phyloP scores from a whole-genome alignment of 495 filamentous ascomycete genomes.

The Penicillium pancosmium region DNA sequence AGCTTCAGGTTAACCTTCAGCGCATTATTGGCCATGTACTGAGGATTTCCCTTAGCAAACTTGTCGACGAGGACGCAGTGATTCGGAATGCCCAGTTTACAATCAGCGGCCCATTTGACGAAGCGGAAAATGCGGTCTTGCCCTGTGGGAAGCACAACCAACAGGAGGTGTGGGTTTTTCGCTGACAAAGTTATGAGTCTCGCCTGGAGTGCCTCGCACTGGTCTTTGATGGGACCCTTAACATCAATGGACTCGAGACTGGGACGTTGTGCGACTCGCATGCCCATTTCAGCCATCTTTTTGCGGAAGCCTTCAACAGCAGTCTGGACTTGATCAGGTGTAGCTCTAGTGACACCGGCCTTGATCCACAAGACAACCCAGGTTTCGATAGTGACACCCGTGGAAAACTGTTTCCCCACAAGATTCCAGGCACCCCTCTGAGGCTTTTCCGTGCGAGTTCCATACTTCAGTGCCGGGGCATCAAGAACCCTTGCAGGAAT shows the following conservation, averaged over 20 bases:
- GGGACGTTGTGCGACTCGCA: background rate
- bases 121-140: conserved; percentile 57
- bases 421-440: conserved; percentile 25
- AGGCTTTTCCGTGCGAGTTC: background rate
- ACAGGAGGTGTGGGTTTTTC: conserved; percentile 26
- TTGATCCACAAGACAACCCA: conserved; percentile 11
- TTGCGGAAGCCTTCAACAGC: background rate
- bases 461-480: conserved; percentile 22
- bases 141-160: conserved; percentile 58
- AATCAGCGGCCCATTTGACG: conserved; percentile 68
- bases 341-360: background rate
- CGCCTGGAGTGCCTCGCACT: background rate
- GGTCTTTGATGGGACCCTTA: background rate
- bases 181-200: background rate
- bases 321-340: background rate
- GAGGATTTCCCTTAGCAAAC: conserved; percentile 31
- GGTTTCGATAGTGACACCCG: background rate
- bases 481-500: conserved; percentile 22
- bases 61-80: conserved; percentile 53
- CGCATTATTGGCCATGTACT: conserved; percentile 70
- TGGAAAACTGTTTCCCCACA: conserved; percentile 9
- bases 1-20: conserved; percentile 83
- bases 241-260: background rate
- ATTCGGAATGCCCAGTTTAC: conserved; percentile 57
- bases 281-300: background rate